Evolutionary conservation across 495 filamentous ascomycete genomes (phyloP).

Genomic region (Hypoxylon lenormandii): DNA sequence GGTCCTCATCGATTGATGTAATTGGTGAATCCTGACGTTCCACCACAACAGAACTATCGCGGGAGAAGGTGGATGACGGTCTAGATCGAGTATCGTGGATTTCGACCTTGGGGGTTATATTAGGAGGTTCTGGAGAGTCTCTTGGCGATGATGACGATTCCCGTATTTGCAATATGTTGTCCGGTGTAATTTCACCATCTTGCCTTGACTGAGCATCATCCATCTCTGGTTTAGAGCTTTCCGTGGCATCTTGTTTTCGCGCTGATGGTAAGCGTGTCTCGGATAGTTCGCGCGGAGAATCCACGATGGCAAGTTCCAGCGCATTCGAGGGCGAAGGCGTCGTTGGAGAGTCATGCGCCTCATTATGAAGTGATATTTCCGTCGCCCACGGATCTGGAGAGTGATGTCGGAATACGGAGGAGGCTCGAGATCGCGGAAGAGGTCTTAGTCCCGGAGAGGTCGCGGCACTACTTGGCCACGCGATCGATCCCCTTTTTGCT

Average conservation of each 20-base stretch:
- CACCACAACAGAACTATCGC: constrained; percentile 56
- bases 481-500: constrained; percentile 53
- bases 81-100: constrained; percentile 49
- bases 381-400: constrained; percentile 66
- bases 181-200: not conserved
- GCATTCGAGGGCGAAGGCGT: constrained; percentile 15
- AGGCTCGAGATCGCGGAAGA: constrained; percentile 51
- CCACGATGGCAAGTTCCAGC: not conserved
- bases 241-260: constrained; percentile 4
- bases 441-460: constrained; percentile 47
- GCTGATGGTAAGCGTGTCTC: not conserved
- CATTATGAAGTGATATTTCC: constrained; percentile 47
- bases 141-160: constrained; percentile 5
- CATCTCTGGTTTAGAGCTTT: not conserved
- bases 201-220: not conserved
- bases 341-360: not conserved
- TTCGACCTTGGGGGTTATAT: constrained; percentile 15
- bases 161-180: not conserved
- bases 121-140: constrained; percentile 9
- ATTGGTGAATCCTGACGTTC: constrained; percentile 62
- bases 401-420: constrained; percentile 57
- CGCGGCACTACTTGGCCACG: constrained; percentile 56
- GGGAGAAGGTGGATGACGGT: constrained; percentile 57
- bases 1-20: constrained; percentile 67
- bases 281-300: not conserved